These are phyloP conservation scores for Telfairia occidentalis DNA, from an alignment of 331 rosid genomes.

Conservation along the genomic window DNA sequence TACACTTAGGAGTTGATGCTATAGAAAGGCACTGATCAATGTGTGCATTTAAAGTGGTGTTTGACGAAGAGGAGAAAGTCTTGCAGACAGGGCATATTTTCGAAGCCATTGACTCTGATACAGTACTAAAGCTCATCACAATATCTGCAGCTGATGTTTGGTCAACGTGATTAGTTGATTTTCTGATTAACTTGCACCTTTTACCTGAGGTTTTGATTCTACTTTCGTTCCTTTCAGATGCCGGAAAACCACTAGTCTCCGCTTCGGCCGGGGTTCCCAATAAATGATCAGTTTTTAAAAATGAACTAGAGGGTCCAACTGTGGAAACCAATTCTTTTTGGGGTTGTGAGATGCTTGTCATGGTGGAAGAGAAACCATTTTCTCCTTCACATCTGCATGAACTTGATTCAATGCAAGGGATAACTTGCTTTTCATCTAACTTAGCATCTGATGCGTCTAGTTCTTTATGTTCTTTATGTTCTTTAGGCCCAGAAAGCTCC, in stretches of 20 bases:
- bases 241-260: constrained; percentile 16
- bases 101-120: constrained; percentile 42
- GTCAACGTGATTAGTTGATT: constrained; percentile 21
- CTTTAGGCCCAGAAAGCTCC: constrained; percentile 18
- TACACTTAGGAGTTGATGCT: constrained; percentile 42
- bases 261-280: constrained; percentile 28
- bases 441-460: constrained; percentile 13
- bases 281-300: constrained; percentile 18
- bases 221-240: constrained; percentile 22
- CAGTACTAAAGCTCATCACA: constrained; percentile 20
- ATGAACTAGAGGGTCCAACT: constrained; percentile 21
- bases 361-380: constrained; percentile 34
- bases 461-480: constrained; percentile 18
- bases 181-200: constrained; percentile 40
- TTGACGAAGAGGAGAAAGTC: constrained; percentile 46
- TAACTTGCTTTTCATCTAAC: constrained; percentile 21
- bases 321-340: constrained; percentile 32
- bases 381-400: constrained; percentile 38
- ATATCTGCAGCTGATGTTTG: constrained; percentile 33
- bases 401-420: constrained; percentile 19
- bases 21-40: constrained; percentile 52
- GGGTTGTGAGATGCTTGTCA: constrained; percentile 29
- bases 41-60: constrained; percentile 57
- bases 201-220: constrained; percentile 22
- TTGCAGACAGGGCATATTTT: constrained; percentile 58